phyloP scores from a whole-genome alignment of 2,329 filamentous ascomycete species.

The Chaetomium sp. region DNA sequence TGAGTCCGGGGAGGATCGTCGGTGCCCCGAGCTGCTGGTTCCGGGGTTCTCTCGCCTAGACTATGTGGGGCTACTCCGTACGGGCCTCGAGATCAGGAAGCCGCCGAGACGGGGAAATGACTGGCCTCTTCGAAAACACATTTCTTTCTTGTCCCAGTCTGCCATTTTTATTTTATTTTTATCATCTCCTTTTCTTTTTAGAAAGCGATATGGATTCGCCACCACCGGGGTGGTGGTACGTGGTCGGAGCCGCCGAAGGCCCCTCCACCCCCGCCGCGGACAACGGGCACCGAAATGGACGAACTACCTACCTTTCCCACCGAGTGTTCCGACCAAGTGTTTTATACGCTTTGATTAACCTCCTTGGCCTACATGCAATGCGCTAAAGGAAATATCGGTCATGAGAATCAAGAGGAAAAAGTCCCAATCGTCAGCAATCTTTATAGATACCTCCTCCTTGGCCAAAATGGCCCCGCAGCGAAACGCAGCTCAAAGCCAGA shows the following conservation, averaged over 20 bases:
- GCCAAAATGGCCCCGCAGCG: constrained; percentile 26
- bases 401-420: constrained; percentile 33
- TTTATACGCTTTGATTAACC: constrained; percentile 31
- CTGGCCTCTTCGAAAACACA: background rate
- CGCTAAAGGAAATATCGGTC: constrained; percentile 32
- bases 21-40: background rate
- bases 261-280: background rate
- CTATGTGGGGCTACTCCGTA: background rate
- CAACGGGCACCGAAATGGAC: too few relatives aligned
- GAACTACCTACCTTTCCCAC: background rate
- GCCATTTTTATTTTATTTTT: background rate
- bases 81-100: too few relatives aligned
- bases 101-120: too few relatives aligned
- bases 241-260: background rate
- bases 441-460: constrained; percentile 26
- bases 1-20: background rate
- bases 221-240: background rate
- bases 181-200: background rate
- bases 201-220: background rate
- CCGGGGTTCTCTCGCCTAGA: background rate
- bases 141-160: background rate
- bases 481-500: constrained; percentile 32
- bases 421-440: constrained; percentile 33
- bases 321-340: background rate
- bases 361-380: constrained; percentile 38